Percentiles rank a stretch among this genome's conserved stretches.
Conservation (phyloP, 2,329 filamentous ascomycete species). For the Aspergillus sp. region DNA sequence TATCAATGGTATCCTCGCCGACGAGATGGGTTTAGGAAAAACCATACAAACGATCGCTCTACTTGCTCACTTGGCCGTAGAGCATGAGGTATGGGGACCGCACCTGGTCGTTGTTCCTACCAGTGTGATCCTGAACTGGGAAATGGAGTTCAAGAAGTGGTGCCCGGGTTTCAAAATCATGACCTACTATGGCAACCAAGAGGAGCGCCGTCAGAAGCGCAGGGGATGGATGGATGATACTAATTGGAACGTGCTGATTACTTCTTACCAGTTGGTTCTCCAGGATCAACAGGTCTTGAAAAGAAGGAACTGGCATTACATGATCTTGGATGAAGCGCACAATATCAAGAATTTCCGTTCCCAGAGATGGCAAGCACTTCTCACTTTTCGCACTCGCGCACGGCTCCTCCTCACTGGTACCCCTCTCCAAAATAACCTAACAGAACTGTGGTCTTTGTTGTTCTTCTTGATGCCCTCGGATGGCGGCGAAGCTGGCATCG, state of each 20-base stretch:
- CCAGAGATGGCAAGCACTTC: conserved; percentile 90
- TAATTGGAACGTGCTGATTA: conserved; percentile 95
- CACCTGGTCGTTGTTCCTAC: conserved; percentile 96
- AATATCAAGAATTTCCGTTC: conserved; percentile 99
- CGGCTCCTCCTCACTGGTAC: conserved; percentile 89
- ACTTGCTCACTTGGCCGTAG: conserved; percentile 85
- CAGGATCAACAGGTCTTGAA: conserved; percentile 95
- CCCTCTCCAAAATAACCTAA: conserved; percentile 93
- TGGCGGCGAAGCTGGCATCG: conserved; percentile 69
- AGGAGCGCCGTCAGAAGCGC: conserved; percentile 87
- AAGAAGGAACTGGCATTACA: conserved; percentile 90
- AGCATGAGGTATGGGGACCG: conserved; percentile 90
- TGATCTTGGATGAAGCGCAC: conserved; percentile 97
- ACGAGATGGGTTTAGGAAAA: conserved; percentile 98
- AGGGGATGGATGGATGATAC: conserved; percentile 92
- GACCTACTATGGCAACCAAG: conserved; percentile 91
- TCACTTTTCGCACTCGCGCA: conserved; percentile 88
- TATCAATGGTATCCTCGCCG: conserved; percentile 93
- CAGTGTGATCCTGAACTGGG: conserved; percentile 99
- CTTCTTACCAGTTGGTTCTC: conserved; percentile 92
- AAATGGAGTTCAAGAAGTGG: conserved; percentile 99
- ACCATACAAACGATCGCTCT: conserved; percentile 97
- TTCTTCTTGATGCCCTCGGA: conserved; percentile 95
- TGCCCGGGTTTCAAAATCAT: conserved; percentile 97
- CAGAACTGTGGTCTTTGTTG: conserved; percentile 92